These are phyloP conservation scores for Leishmania lainsoni DNA, from an alignment of 208 protist genomes.

Conservation along the genomic window DNA sequence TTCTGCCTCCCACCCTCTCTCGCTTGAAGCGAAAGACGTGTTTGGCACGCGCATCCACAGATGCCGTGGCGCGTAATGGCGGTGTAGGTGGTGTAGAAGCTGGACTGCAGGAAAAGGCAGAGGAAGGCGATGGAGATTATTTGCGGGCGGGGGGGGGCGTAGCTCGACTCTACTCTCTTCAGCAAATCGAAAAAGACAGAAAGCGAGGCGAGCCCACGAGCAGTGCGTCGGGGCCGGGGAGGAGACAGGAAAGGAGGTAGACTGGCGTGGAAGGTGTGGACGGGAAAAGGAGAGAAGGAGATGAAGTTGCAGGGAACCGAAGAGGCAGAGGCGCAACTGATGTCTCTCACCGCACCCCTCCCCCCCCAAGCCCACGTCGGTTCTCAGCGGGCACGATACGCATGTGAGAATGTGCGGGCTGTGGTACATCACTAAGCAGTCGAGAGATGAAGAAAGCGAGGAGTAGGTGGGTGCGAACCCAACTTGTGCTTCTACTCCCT, in stretches of 20 bases:
- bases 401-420: not conserved
- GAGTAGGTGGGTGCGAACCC: not conserved
- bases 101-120: no score
- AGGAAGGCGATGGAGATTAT: not conserved
- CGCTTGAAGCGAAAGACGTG: no score
- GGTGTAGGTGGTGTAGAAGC: no score
- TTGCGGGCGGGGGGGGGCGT: not conserved
- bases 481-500: not conserved
- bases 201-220: not conserved
- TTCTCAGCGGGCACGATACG: not conserved
- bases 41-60: no score
- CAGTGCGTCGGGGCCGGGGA: not conserved
- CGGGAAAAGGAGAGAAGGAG: no score
- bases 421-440: not conserved
- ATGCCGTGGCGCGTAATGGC: no score
- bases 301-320: no score
- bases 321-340: not conserved
- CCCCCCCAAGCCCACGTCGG: not conserved
- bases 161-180: not conserved
- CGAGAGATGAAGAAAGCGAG: not conserved
- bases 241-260: not conserved
- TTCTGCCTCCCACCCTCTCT: no score
- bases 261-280: not conserved
- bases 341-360: not conserved
- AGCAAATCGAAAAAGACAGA: not conserved